Conservation (phyloP, 1,284 basidiomycete genomes). For the Microbotryum intermedium region DNA sequence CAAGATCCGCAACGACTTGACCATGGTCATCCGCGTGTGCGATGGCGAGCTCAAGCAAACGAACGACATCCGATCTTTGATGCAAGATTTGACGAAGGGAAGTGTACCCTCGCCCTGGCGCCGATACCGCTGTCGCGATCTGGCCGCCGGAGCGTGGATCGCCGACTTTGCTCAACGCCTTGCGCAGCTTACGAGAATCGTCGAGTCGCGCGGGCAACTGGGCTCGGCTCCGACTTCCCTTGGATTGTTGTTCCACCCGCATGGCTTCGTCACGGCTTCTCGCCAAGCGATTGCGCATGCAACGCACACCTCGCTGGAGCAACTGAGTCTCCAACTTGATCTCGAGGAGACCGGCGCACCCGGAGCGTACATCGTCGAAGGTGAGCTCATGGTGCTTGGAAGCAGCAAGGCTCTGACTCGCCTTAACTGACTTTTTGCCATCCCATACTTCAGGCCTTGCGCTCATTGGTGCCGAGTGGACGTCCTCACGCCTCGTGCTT, state of each 20-base stretch:
- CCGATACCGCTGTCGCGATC: slow-evolving; percentile 72
- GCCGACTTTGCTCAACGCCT: slow-evolving; percentile 70
- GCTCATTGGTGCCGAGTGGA: slow-evolving; percentile 75
- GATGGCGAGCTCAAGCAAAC: slow-evolving; percentile 83
- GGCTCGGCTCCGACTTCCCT: slow-evolving; percentile 60
- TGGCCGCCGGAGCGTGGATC: slow-evolving; percentile 44
- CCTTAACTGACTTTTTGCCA: slow-evolving; percentile 2
- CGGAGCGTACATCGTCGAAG: slow-evolving; percentile 71
- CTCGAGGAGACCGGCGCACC: slow-evolving; percentile 67
- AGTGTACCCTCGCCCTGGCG: slow-evolving; percentile 74
- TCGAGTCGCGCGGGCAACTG: slow-evolving; percentile 43
- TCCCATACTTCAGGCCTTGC: slow-evolving; percentile 54
- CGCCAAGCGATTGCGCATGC: slow-evolving; percentile 83
- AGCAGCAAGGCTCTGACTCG: neutral
- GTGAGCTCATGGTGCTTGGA: slow-evolving; percentile 45
- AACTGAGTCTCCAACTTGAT: slow-evolving; percentile 66
- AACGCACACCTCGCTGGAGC: slow-evolving; percentile 83
- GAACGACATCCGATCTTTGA: slow-evolving; percentile 77
- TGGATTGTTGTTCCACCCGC: slow-evolving; percentile 87
- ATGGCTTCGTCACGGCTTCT: slow-evolving; percentile 88
- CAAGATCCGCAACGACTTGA: slow-evolving; percentile 69
- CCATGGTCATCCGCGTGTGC: slow-evolving; percentile 72
- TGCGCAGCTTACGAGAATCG: slow-evolving; percentile 68
- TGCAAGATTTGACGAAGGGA: slow-evolving; percentile 84
- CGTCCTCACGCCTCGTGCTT: slow-evolving; percentile 55